These are phyloP conservation scores for Clavariopsis aquatica DNA, from an alignment of 495 filamentous ascomycete genomes.

Conservation along the genomic window DNA sequence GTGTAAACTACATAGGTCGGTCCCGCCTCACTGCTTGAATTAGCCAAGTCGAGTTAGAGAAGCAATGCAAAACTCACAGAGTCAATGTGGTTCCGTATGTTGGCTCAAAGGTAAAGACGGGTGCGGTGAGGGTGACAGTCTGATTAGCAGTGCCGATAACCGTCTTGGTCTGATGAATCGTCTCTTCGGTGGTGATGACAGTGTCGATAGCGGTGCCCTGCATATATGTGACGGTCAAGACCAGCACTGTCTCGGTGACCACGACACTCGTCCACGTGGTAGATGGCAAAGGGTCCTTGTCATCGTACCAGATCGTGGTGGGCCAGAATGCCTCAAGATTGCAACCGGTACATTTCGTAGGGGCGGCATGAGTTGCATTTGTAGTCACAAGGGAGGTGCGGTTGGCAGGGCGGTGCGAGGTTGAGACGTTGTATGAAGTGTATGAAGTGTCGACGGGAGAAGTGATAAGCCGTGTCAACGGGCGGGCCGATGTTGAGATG, in stretches of 20 bases:
- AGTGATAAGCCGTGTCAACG: neutral
- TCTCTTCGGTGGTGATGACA: conserved; percentile 6
- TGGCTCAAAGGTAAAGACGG: conserved; percentile 12
- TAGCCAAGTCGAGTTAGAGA: conserved; percentile 1
- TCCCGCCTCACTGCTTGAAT: conserved; percentile 6
- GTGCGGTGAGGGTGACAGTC: conserved; percentile 5
- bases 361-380: conserved; percentile 13
- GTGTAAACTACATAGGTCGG: conserved; percentile 30
- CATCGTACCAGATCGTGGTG: conserved; percentile 12
- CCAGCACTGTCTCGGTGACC: conserved; percentile 17
- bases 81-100: conserved; percentile 7
- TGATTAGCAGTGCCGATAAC: conserved; percentile 15
- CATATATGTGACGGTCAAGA: neutral
- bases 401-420: conserved; percentile 7
- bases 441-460: neutral
- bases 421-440: neutral
- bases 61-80: conserved; percentile 12
- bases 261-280: conserved; percentile 12
- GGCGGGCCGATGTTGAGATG: neutral
- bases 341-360: conserved; percentile 31
- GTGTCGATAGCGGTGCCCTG: conserved; percentile 11
- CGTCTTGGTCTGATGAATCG: conserved; percentile 16
- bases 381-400: conserved; percentile 1
- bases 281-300: neutral
- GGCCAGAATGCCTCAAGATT: conserved; percentile 27